Percentiles rank a stretch among this genome's conserved stretches.
phyloP scores from a whole-genome alignment of 495 filamentous ascomycete species.

The Penicillium longicatenatum region DNA sequence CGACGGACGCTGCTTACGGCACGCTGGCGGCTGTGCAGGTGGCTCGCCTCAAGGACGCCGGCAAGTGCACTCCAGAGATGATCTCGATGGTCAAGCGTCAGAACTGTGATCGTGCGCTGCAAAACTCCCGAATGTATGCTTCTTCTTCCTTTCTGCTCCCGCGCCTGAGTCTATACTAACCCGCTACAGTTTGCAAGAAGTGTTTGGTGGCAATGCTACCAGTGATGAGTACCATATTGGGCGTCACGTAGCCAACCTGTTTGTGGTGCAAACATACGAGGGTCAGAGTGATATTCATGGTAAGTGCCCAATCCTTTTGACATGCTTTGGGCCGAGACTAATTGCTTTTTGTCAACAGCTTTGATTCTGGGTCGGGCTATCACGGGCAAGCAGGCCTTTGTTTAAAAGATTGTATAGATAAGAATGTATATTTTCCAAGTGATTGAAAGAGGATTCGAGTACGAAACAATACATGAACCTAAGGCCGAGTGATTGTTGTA shows the following conservation, averaged over 20 bases:
- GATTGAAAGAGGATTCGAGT: neutral
- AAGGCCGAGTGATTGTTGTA: neutral
- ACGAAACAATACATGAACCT: too few species aligned
- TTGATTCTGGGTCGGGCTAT: constrained; percentile 72
- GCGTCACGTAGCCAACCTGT: constrained; percentile 92
- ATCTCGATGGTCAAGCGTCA: constrained; percentile 98
- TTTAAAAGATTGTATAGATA: constrained; percentile 30
- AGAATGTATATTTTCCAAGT: neutral
- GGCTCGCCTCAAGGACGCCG: constrained; percentile 88
- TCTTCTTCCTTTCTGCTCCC: constrained; percentile 5
- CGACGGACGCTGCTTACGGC: constrained; percentile 88
- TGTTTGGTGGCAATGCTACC: constrained; percentile 96
- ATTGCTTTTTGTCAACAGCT: constrained; percentile 37
- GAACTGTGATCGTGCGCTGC: constrained; percentile 90
- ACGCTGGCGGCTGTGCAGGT: constrained; percentile 86
- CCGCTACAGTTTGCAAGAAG: constrained; percentile 72
- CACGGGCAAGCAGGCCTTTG: constrained; percentile 70
- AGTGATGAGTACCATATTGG: constrained; percentile 96
- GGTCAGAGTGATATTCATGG: constrained; percentile 96
- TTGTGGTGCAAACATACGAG: constrained; percentile 97
- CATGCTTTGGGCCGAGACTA: constrained; percentile 15
- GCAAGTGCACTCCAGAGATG: constrained; percentile 90
- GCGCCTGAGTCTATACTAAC: constrained; percentile 15
- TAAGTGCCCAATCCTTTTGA: constrained; percentile 47
- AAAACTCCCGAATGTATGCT: constrained; percentile 71